A percentile compares a stretch with the other conserved stretches of the same genome.
These are phyloP conservation scores for Leishmania tarentolae DNA, from an alignment of 208 protist species.

Conservation along the genomic window DNA sequence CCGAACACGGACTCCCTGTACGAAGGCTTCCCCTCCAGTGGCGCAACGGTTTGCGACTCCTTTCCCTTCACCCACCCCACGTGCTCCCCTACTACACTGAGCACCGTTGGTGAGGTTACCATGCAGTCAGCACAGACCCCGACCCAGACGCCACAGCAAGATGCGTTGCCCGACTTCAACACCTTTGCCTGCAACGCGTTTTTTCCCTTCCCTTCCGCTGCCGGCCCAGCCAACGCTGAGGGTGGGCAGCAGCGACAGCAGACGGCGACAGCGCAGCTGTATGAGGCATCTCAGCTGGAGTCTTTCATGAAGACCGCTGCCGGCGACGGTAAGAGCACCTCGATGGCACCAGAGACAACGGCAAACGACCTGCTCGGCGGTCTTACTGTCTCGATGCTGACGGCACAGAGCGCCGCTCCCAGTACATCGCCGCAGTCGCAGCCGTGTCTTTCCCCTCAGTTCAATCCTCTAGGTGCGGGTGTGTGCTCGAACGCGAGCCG, in stretches of 20 bases:
- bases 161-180: not conserved
- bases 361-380: not conserved
- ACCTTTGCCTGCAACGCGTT: not conserved
- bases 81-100: not conserved
- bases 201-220: not conserved
- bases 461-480: not conserved
- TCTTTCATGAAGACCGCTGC: conserved; percentile 14
- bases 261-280: not conserved
- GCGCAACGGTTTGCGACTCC: not conserved
- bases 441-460: not conserved
- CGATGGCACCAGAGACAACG: not conserved
- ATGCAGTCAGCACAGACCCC: not conserved
- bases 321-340: not conserved
- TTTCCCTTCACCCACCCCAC: not conserved
- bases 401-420: not conserved
- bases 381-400: conserved; percentile 5
- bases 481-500: conserved; percentile 7
- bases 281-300: conserved; percentile 7
- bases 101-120: not conserved
- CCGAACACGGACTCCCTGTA: conserved; percentile 15
- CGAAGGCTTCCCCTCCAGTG: conserved; percentile 10
- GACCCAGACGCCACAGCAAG: not conserved
- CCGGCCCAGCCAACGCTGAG: not conserved
- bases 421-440: not conserved
- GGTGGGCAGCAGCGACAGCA: not conserved